Evolutionary conservation across 1,284 basidiomycete genomes (phyloP).

Genomic region (Rhodotorula sp.): DNA sequence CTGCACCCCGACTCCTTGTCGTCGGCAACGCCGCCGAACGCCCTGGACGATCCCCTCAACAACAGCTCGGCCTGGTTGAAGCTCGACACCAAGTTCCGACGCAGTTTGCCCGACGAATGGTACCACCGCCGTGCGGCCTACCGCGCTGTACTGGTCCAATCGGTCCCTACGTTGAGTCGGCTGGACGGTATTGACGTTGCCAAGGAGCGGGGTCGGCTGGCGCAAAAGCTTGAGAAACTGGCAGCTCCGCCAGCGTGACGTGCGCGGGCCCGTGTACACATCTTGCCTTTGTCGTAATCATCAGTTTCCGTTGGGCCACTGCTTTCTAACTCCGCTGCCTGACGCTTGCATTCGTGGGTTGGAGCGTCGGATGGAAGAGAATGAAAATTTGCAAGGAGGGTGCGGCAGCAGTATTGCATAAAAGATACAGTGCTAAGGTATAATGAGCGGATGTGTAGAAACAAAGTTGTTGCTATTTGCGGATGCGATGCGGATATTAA

Average conservation of each 20-base stretch:
- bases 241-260: neutral
- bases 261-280: too few species aligned
- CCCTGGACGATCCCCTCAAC: conserved; percentile 6
- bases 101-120: conserved; percentile 78
- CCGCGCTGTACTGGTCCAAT: conserved; percentile 77
- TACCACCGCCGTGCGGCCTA: conserved; percentile 83
- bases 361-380: too few species aligned
- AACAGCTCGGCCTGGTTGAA: conserved; percentile 35
- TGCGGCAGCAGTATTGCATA: too few species aligned
- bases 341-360: too few species aligned
- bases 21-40: conserved; percentile 7
- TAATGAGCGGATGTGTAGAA: too few species aligned
- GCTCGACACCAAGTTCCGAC: conserved; percentile 78
- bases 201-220: conserved; percentile 24
- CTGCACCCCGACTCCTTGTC: conserved; percentile 26
- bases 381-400: too few species aligned
- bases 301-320: too few species aligned
- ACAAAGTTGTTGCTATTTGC: too few species aligned
- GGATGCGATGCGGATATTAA: neutral
- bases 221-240: conserved; percentile 14
- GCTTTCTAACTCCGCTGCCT: too few species aligned
- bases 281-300: too few species aligned
- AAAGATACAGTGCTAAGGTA: too few species aligned
- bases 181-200: conserved; percentile 33
- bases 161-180: conserved; percentile 58